Percentiles rank a stretch among this genome's conserved stretches.
Evolutionary conservation across 768 basidiomycete genomes (phyloP).

Genomic region (Auricularia heimuer): DNA sequence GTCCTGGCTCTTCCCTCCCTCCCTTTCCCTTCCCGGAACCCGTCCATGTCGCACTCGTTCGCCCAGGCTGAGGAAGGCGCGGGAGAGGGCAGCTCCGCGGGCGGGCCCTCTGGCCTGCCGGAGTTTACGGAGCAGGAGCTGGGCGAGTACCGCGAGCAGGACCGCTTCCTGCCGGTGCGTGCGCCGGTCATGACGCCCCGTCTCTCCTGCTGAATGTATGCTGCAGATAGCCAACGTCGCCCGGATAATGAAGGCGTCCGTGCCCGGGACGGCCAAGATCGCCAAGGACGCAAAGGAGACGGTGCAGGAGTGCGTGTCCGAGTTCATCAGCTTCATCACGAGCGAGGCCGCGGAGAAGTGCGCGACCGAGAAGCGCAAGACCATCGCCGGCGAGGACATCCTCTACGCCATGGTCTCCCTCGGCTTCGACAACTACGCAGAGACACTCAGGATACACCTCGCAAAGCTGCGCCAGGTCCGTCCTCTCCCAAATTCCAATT

Average conservation of each 20-base stretch:
- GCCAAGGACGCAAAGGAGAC: constrained; percentile 98
- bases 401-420: constrained; percentile 87
- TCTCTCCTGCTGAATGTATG: background rate
- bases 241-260: constrained; percentile 89
- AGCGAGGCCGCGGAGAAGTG: constrained; percentile 95
- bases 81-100: background rate
- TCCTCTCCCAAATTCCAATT: background rate
- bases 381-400: constrained; percentile 96
- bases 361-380: constrained; percentile 91
- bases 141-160: constrained; percentile 90
- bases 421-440: constrained; percentile 91
- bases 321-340: constrained; percentile 97
- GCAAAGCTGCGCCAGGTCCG: constrained; percentile 77
- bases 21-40: too few relatives aligned
- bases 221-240: constrained; percentile 95
- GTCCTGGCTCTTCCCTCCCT: background rate
- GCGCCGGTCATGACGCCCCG: background rate
- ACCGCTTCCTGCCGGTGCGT: constrained; percentile 83
- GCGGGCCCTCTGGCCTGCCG: background rate
- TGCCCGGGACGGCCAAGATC: constrained; percentile 88
- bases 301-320: constrained; percentile 95
- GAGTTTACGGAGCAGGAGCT: constrained; percentile 79
- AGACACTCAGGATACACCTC: constrained; percentile 85
- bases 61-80: background rate
- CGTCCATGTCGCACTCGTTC: background rate